phyloP scores from a whole-genome alignment of 805 yeast species.

The Dipodascopsis uninucleata region DNA sequence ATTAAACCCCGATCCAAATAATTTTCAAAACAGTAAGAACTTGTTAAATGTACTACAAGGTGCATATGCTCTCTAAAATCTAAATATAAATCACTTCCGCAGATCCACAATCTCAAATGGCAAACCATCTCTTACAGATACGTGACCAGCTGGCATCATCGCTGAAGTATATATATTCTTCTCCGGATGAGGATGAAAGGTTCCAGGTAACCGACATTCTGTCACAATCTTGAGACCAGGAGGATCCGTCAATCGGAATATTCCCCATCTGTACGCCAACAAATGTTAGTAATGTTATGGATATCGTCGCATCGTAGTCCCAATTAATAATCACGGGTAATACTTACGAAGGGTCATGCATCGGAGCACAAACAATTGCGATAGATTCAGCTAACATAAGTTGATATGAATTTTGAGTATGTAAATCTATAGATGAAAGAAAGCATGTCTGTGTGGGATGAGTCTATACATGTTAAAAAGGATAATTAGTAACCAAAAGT shows the following conservation, averaged over 20 bases:
- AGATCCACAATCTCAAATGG: constrained; percentile 52
- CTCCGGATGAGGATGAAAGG: constrained; percentile 62
- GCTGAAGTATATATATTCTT: constrained; percentile 49
- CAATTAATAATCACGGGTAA: neutral
- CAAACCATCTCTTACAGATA: constrained; percentile 43
- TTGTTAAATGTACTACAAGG: no score
- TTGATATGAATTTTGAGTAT: constrained; percentile 66
- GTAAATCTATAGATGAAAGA: constrained; percentile 61
- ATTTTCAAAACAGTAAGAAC: no score
- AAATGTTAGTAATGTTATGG: neutral
- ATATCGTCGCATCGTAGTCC: no score
- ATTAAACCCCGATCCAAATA: no score
- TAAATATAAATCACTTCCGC: constrained; percentile 32
- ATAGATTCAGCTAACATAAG: constrained; percentile 66
- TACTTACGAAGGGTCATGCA: constrained; percentile 39
- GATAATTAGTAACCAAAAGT: neutral
- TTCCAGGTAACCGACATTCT: constrained; percentile 46
- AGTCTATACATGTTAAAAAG: constrained; percentile 38
- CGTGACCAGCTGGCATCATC: constrained; percentile 48
- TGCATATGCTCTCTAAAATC: neutral
- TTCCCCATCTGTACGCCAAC: constrained; percentile 40
- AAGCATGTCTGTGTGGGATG: constrained; percentile 74
- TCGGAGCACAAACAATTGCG: constrained; percentile 64
- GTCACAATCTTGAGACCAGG: constrained; percentile 58
- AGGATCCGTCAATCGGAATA: constrained; percentile 61